phyloP scores from a whole-genome alignment of 495 filamentous ascomycete species.

The Xylaria nigripes region DNA sequence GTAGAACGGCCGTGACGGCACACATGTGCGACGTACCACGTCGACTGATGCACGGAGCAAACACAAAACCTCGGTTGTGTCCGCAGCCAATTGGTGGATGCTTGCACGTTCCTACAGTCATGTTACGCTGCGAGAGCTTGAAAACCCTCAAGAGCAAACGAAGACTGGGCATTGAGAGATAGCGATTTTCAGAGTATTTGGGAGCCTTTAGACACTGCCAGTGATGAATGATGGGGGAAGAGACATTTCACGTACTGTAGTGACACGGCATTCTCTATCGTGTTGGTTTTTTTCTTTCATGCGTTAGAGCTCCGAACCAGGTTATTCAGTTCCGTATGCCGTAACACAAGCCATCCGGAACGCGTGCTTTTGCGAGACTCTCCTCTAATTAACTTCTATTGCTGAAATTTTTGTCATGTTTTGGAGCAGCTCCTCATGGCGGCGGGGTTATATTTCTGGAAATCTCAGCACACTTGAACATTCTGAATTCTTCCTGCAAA shows the following conservation, averaged over 20 bases:
- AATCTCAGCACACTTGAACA: no score
- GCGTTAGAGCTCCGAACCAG: neutral
- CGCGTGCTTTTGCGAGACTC: neutral
- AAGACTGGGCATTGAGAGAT: neutral
- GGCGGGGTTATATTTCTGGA: no score
- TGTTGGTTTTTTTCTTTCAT: neutral
- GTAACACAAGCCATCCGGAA: neutral
- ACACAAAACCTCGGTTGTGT: slow-evolving; percentile 26
- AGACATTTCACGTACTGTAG: no score
- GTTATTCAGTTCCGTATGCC: neutral
- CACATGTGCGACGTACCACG: slow-evolving; percentile 18
- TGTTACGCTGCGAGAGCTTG: slow-evolving; percentile 7
- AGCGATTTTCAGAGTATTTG: no score
- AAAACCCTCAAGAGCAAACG: slow-evolving; percentile 1
- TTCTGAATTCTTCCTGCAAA: no score
- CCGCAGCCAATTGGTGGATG: slow-evolving; percentile 21
- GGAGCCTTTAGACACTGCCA: no score
- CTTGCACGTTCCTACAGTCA: slow-evolving; percentile 12
- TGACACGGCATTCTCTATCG: no score
- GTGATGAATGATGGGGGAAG: no score
- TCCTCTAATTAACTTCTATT: neutral
- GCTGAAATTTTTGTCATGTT: neutral
- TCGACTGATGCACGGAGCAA: slow-evolving; percentile 16
- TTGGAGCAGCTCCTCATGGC: neutral
- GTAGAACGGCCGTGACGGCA: slow-evolving; percentile 17